Evolutionary conservation across 2,329 filamentous ascomycete species (phyloP).

Genomic region (Beauveria rudraprayagi): DNA sequence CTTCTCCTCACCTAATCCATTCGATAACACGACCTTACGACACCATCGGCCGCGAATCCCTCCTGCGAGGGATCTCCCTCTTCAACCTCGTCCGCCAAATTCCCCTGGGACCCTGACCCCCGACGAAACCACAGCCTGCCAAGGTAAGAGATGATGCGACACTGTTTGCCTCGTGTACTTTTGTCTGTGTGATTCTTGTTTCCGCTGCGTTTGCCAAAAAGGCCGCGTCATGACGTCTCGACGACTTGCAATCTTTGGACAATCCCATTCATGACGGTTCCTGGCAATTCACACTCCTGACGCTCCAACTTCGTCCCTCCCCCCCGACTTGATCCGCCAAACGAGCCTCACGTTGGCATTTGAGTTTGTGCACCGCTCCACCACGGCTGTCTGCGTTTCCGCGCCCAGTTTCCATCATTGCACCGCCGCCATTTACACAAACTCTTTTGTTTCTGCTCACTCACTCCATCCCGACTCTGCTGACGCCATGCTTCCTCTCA

Average conservation of each 20-base stretch:
- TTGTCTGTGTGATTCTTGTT: neutral
- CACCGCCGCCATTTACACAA: neutral
- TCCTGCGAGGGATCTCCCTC: neutral
- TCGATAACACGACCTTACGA: neutral
- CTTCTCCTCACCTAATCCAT: neutral
- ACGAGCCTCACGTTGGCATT: neutral
- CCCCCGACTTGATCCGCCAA: neutral
- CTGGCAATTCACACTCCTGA: neutral
- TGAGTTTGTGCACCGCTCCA: constrained; percentile 1
- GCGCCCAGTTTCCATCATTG: neutral
- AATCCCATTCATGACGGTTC: neutral
- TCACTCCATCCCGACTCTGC: neutral
- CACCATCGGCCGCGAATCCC: neutral
- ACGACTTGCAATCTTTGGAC: neutral
- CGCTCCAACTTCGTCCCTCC: neutral
- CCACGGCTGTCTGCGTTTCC: neutral
- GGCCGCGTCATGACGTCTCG: neutral
- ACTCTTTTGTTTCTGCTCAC: neutral
- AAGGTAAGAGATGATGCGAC: constrained; percentile 2
- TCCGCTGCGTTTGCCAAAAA: neutral
- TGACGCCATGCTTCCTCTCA: neutral
- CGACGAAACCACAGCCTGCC: neutral
- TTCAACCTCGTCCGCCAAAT: neutral
- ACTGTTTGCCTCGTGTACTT: neutral
- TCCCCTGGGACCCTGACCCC: neutral